Evolutionary conservation across 139 green algal species (phyloP).

Genomic region (Micractinium conductrix): DNA sequence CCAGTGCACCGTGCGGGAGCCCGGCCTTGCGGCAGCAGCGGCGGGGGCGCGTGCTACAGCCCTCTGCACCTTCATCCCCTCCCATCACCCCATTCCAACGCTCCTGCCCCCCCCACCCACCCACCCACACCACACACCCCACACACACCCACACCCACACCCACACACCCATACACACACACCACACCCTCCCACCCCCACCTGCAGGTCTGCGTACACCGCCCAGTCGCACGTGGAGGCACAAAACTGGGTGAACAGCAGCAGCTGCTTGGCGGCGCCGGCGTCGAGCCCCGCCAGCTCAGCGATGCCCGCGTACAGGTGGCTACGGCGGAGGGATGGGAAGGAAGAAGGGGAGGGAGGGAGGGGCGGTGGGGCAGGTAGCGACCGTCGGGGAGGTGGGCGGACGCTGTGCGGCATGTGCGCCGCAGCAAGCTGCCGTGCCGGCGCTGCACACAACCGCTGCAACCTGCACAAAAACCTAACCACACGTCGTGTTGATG

Average conservation of each 20-base stretch:
- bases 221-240: not conserved
- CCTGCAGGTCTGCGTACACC: slow-evolving; percentile 8
- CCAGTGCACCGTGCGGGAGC: too few relatives aligned
- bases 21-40: too few relatives aligned
- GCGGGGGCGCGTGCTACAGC: too few relatives aligned
- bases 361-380: not conserved
- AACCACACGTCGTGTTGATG: too few relatives aligned
- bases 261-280: not conserved
- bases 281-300: not conserved
- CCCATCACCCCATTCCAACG: too few relatives aligned
- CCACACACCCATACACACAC: not conserved
- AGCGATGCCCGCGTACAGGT: slow-evolving; percentile 18
- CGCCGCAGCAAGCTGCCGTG: too few relatives aligned
- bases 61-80: too few relatives aligned
- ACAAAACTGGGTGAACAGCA: slow-evolving; percentile 29
- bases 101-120: too few relatives aligned
- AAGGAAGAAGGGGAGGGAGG: not conserved
- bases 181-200: not conserved
- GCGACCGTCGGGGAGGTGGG: not conserved
- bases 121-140: too few relatives aligned
- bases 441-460: too few relatives aligned
- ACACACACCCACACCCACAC: not conserved
- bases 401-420: not conserved
- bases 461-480: too few relatives aligned
- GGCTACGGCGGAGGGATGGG: not conserved